Evolutionary conservation across 805 yeast species (phyloP), one percentile per base, ranked within the genome.

Genomic region (Candida dendrica): DNA sequence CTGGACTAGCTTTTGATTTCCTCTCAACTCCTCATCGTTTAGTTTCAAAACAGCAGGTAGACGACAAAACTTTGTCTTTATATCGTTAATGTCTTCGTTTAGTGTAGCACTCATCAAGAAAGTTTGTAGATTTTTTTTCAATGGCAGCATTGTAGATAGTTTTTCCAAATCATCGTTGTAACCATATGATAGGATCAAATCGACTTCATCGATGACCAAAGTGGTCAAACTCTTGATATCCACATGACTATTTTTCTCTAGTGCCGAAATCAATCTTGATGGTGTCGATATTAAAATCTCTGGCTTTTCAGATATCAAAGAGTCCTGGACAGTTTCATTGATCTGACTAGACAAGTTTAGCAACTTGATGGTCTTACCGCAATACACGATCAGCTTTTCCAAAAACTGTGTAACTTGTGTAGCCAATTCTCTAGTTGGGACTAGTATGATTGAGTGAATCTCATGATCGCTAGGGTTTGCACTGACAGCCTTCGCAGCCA

Each of bases 41-140:
- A 91, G 71, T 55, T 81, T 84, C 49, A 93, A 68, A 19, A 86
- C 75, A 1, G 95, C 96, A 2, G 96, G 95, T 32, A 69, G 62
- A 43, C 87, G 79, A 63, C 97, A 91, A 62, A 84, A 90, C 55
- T 76, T 76, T 39, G 68, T 62, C 62, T 91, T 91, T 52, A 93
- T 65, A 37, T 74, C 77, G 45, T 85, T 79, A 48, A 91, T 77
- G 47, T 91, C 97, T 36, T 87, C 95, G 56, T 80, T 85, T 45
- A 93, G 68, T 3, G 98, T 93, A 3, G 98, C 98, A 63, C 95
- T 85, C 98, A 93, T 93, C 51, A 93, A 68, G 64, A 88, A 93
- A 3, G 93, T 81, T 65, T 93, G 98, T 50, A 86, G 68, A 45
- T 75, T 78, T 47, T 84, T 83, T 56, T 80, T 81, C 46, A 81